Evolutionary conservation across 2,329 filamentous ascomycete genomes (phyloP).

Genomic region (Hypoxylon sp.): DNA sequence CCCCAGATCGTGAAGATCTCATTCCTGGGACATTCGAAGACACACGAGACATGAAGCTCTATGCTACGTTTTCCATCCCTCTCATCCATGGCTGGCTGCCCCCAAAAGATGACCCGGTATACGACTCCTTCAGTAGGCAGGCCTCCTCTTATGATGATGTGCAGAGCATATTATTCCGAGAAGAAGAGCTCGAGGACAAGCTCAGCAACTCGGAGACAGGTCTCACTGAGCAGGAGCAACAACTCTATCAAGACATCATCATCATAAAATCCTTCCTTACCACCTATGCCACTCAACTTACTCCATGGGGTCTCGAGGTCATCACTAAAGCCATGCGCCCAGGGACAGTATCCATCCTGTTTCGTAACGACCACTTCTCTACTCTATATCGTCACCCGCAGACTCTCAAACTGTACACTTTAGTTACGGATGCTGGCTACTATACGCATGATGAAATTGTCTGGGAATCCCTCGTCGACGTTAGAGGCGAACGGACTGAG

Average conservation of each 20-base stretch:
- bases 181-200: slow-evolving; percentile 90
- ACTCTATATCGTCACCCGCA: slow-evolving; percentile 91
- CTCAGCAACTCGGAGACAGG: slow-evolving; percentile 70
- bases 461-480: slow-evolving; percentile 93
- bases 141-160: slow-evolving; percentile 92
- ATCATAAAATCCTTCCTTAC: slow-evolving; percentile 87
- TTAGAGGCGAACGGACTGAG: slow-evolving; percentile 85
- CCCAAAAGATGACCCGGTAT: slow-evolving; percentile 73
- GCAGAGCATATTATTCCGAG: slow-evolving; percentile 88
- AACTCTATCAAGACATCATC: slow-evolving; percentile 84
- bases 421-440: slow-evolving; percentile 96
- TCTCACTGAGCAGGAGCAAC: slow-evolving; percentile 80
- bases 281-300: slow-evolving; percentile 88
- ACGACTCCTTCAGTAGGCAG: slow-evolving; percentile 78
- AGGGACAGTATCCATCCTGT: slow-evolving; percentile 89
- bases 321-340: slow-evolving; percentile 79
- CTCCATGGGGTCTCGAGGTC: slow-evolving; percentile 81
- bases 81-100: slow-evolving; percentile 96
- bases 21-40: slow-evolving; percentile 85
- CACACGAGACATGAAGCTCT: slow-evolving; percentile 90
- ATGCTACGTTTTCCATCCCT: slow-evolving; percentile 89
- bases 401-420: slow-evolving; percentile 79
- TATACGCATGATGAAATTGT: slow-evolving; percentile 90
- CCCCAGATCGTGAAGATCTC: slow-evolving; percentile 62
- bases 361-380: slow-evolving; percentile 97